phyloP scores from a whole-genome alignment of 1,284 basidiomycete species.

The Ganoderma lucidum region DNA sequence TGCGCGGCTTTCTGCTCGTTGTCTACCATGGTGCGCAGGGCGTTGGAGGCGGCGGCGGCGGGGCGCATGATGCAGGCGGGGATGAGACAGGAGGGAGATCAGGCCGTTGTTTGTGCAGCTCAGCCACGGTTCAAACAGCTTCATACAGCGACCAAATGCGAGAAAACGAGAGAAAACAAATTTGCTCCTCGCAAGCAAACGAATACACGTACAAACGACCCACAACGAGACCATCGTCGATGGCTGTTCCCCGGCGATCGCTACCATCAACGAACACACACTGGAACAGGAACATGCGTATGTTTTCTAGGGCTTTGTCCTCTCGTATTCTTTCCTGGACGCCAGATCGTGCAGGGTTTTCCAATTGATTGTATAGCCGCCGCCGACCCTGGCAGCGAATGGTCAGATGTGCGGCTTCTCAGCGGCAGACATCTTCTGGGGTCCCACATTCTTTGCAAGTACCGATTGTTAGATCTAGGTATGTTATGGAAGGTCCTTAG shows the following conservation, averaged over 20 bases:
- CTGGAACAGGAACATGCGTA: background rate
- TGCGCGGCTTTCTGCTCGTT: conserved; percentile 22
- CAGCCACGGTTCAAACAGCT: conserved; percentile 53
- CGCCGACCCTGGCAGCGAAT: conserved; percentile 1
- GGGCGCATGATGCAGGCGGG: conserved; percentile 30
- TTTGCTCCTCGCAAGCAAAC: conserved; percentile 54
- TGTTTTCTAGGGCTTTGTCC: background rate
- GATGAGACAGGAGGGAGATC: conserved; percentile 23
- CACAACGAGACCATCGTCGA: conserved; percentile 34
- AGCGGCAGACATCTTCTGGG: background rate
- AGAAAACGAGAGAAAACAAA: conserved; percentile 79
- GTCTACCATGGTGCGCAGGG: conserved; percentile 18
- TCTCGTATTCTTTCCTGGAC: background rate
- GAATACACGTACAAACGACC: conserved; percentile 68
- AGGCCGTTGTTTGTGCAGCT: conserved; percentile 47
- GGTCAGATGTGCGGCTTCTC: conserved; percentile 9
- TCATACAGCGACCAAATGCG: conserved; percentile 72
- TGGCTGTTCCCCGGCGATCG: background rate
- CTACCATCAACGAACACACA: background rate
- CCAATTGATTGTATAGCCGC: conserved; percentile 11
- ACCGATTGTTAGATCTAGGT: background rate
- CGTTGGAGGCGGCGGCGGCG: conserved; percentile 32
- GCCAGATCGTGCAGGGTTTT: background rate
- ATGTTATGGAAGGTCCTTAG: background rate
- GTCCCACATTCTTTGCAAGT: background rate